Evolutionary conservation across 106 monocot species (phyloP).

Genomic region (Dendrobium chrysotoxum): DNA sequence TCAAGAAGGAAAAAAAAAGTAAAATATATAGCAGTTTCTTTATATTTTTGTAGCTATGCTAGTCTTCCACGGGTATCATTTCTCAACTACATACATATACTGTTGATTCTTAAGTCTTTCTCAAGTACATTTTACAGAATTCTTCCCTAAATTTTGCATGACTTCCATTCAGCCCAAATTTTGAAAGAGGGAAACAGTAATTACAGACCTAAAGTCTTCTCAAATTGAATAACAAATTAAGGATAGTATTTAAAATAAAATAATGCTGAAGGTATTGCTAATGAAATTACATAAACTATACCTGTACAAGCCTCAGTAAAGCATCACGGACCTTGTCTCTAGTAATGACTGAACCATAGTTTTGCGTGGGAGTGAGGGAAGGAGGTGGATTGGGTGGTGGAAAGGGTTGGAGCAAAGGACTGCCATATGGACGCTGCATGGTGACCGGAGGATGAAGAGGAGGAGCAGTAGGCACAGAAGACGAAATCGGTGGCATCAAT

Average conservation of each 20-base stretch:
- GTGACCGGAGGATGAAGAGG: constrained; percentile 50
- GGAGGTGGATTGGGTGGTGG: constrained; percentile 74
- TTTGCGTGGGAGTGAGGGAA: constrained; percentile 52
- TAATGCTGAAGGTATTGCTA: background rate
- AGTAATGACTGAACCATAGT: constrained; percentile 36
- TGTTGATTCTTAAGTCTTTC: no score
- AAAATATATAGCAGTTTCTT: background rate
- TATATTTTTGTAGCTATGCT: no score
- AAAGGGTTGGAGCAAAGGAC: constrained; percentile 72
- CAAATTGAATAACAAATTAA: no score
- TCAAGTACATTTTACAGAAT: no score
- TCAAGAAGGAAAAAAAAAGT: no score
- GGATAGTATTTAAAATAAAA: no score
- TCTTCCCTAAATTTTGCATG: no score
- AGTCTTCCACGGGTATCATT: no score
- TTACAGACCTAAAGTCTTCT: no score
- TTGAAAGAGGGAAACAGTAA: no score
- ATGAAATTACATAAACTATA: constrained; percentile 12
- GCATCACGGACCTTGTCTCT: constrained; percentile 61
- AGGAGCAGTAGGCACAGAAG: constrained; percentile 34
- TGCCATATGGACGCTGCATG: constrained; percentile 67
- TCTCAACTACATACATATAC: no score
- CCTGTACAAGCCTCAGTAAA: constrained; percentile 64
- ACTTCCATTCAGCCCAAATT: no score
- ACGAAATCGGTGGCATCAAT: constrained; percentile 25